Evolutionary conservation across 2,329 filamentous ascomycete genomes (phyloP).

Genomic region (Teratosphaeriaceae sp.): DNA sequence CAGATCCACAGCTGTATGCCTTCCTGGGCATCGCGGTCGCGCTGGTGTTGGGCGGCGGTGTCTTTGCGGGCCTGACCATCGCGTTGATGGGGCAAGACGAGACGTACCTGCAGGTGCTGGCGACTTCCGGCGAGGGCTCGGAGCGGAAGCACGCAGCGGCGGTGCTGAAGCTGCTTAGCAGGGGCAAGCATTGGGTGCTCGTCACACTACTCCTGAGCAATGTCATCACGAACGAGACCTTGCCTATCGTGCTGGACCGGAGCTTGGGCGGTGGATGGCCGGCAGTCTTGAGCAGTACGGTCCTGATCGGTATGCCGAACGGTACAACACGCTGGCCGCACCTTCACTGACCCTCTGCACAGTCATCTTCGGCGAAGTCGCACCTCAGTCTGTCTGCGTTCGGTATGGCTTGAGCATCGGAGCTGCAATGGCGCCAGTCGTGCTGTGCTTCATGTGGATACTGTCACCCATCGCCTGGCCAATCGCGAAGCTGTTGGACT

Average conservation of each 20-base stretch:
- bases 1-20: constrained; percentile 65
- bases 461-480: constrained; percentile 88
- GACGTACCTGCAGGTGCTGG: constrained; percentile 93
- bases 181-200: constrained; percentile 96
- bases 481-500: constrained; percentile 90
- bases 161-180: constrained; percentile 72
- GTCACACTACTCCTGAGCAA: constrained; percentile 92
- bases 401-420: constrained; percentile 93
- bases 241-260: constrained; percentile 90
- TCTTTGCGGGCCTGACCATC: constrained; percentile 90
- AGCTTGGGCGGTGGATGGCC: constrained; percentile 92
- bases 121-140: constrained; percentile 73
- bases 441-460: constrained; percentile 84
- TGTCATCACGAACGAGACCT: constrained; percentile 94
- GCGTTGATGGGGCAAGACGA: constrained; percentile 82
- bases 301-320: constrained; percentile 71
- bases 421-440: constrained; percentile 84
- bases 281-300: constrained; percentile 86
- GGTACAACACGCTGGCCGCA: not conserved
- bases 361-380: constrained; percentile 98
- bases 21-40: constrained; percentile 72
- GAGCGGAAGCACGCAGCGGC: constrained; percentile 79
- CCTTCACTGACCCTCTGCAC: constrained; percentile 5
- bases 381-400: constrained; percentile 93
- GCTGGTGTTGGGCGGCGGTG: constrained; percentile 80